phyloP scores from a whole-genome alignment of 305 asterid genomes.

The Fraxinus sp. region DNA sequence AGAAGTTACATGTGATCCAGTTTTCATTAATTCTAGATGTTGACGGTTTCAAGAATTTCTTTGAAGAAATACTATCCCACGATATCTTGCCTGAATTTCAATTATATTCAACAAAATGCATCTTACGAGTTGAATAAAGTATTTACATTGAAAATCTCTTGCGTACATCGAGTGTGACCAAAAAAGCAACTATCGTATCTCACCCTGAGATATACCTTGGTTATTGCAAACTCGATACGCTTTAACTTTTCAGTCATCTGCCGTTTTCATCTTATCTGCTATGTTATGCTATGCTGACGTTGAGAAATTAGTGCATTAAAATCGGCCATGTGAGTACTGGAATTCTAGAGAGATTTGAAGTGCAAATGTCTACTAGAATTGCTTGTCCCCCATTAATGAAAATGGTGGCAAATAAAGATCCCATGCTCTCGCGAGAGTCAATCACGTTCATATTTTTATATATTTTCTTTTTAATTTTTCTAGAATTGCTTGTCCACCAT shows the following conservation, averaged over 20 bases:
- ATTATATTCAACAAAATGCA: no score
- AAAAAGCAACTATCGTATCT: neutral
- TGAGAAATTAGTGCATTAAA: neutral
- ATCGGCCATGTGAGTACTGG: neutral
- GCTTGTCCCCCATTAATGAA: no score
- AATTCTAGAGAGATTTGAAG: neutral
- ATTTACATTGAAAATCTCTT: neutral
- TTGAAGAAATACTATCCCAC: neutral
- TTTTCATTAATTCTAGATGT: neutral
- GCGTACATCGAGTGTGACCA: neutral
- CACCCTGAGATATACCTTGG: neutral
- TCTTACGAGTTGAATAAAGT: no score
- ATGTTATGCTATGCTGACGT: neutral
- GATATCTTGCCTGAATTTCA: neutral
- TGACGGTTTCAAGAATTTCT: neutral
- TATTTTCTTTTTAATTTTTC: no score
- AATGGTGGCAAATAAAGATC: no score
- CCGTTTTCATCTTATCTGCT: neutral
- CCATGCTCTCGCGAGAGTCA: no score
- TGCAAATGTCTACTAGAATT: neutral
- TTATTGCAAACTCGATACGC: neutral
- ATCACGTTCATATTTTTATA: no score
- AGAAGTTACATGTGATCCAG: neutral
- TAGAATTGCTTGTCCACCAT: no score
- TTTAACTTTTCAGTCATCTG: neutral